Evolutionary conservation across 331 rosid species (phyloP), one percentile per base, ranked within the genome.

Genomic region (Cucumis variabilis): DNA sequence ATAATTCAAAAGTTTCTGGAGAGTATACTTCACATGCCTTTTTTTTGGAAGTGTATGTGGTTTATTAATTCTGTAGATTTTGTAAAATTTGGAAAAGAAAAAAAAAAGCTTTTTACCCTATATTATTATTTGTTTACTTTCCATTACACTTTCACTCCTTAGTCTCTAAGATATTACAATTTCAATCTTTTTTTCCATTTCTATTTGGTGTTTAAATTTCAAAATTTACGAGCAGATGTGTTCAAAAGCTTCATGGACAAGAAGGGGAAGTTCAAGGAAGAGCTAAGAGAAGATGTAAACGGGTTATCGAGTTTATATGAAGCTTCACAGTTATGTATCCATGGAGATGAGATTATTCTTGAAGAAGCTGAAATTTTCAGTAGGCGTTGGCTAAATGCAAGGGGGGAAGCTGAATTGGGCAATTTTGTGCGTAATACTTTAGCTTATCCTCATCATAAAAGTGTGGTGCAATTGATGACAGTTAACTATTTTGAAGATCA

Each of bases 251-350:
- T 89, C 77, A 46, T 86, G 62, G 87, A 81, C 87, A 63, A 48
- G 6, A 28, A 89, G 33, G 88, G 87, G 20, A 81, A 81, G 67
- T 89, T 89, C 71, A 70, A 81, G 13, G 28, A 67, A 71, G 24
- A 3, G 23, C 23, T 86, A 66, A 62, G 13, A 21, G 58, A 85
- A 71, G 86, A 86, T 62, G 86, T 60, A 1, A 81, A 55, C 6
- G 85, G 85, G 28, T 28, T 81, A 70, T 58, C 7, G 3, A 81
- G 85, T 16, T 55, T 93, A 79, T 92, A 90, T 81, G 98, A 96
- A 90, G 98, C 98, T 50, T 93, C 96, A 21, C 93, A 93, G 28
- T 25, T 94, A 86, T 87, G 92, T 48, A 82, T 87, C 51, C 76
- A 89, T 75, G 97, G 92, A 11, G 98, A 96, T 89, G 88, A 90